These are phyloP conservation scores for Diutina siamensis DNA, from an alignment of 1,139 yeast species.

Conservation along the genomic window DNA sequence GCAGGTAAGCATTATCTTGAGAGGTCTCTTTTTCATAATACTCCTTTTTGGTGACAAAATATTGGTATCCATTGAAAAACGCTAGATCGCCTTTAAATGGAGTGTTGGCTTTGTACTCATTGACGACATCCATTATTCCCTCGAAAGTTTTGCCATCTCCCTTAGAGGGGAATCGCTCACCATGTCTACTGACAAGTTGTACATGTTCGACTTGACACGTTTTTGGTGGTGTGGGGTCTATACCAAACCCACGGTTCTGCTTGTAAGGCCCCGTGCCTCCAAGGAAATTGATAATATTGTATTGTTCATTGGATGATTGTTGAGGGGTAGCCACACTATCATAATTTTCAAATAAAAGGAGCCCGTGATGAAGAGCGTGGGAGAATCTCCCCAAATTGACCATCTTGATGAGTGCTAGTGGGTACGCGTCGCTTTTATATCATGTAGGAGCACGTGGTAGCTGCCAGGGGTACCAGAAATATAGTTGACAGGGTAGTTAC, in stretches of 20 bases:
- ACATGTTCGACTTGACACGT: slow-evolving; percentile 6
- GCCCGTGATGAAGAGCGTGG: slow-evolving; percentile 1
- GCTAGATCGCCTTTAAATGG: slow-evolving; percentile 19
- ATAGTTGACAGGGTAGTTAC: too few species aligned
- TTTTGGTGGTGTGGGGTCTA: background rate
- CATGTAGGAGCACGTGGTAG: background rate
- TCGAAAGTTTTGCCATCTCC: background rate
- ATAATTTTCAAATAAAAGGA: background rate
- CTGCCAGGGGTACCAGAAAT: background rate
- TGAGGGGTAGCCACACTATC: slow-evolving; percentile 14
- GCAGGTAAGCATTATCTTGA: slow-evolving; percentile 17
- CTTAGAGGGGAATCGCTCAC: slow-evolving; percentile 5
- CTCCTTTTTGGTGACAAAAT: slow-evolving; percentile 18
- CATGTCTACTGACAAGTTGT: slow-evolving; percentile 6
- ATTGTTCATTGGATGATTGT: slow-evolving; percentile 24
- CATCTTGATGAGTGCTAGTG: background rate
- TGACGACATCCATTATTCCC: slow-evolving; percentile 7
- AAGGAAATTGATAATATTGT: slow-evolving; percentile 6
- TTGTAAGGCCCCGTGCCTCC: slow-evolving; percentile 7
- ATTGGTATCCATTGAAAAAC: slow-evolving; percentile 23
- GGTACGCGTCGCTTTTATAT: too few species aligned
- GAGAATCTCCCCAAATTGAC: background rate
- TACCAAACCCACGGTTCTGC: slow-evolving; percentile 6
- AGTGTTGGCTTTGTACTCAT: slow-evolving; percentile 13
- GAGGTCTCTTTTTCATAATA: slow-evolving; percentile 23